Conservation (phyloP, 176 grass and related monocot genomes). For the Aegilops sharonensis region DNA sequence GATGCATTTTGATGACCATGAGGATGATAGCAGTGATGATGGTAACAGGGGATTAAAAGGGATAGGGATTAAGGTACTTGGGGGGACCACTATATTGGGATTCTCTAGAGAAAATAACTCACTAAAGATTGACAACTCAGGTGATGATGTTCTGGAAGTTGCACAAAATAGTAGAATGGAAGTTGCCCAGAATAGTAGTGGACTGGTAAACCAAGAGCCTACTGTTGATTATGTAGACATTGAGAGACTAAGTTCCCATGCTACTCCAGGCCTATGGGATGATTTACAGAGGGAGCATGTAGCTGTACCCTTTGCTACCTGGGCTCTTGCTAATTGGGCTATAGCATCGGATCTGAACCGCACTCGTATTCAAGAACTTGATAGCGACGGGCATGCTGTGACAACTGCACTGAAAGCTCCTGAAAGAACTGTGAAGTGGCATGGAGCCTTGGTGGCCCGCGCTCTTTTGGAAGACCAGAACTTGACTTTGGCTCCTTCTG, state of each 20-base stretch:
- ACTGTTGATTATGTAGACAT: constrained; percentile 26
- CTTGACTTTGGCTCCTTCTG: constrained; percentile 58
- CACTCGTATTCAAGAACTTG: constrained; percentile 85
- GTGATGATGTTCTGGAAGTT: constrained; percentile 25
- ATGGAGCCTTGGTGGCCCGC: constrained; percentile 77
- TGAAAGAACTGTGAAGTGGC: constrained; percentile 98
- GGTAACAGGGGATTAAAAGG: constrained; percentile 71
- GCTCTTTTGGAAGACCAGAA: constrained; percentile 77
- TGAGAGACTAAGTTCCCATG: constrained; percentile 43
- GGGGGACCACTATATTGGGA: constrained; percentile 93
- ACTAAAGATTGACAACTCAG: constrained; percentile 38
- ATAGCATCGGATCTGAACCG: constrained; percentile 81
- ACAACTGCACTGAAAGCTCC: constrained; percentile 76
- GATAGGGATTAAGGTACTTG: constrained; percentile 91
- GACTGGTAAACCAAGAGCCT: constrained; percentile 27
- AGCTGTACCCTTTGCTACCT: constrained; percentile 96
- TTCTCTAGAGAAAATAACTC: constrained; percentile 52
- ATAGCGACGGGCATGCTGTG: constrained; percentile 76
- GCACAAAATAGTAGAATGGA: constrained; percentile 27
- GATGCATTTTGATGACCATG: constrained; percentile 75
- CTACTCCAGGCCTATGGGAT: constrained; percentile 88
- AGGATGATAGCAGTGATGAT: constrained; percentile 48
- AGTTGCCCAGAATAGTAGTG: constrained; percentile 4
- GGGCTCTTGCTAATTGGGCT: constrained; percentile 98
- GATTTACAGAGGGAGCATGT: constrained; percentile 98